Evolutionary conservation across 768 basidiomycete species (phyloP).

Genomic region (Tylopilus plumbeoviolaceoides): DNA sequence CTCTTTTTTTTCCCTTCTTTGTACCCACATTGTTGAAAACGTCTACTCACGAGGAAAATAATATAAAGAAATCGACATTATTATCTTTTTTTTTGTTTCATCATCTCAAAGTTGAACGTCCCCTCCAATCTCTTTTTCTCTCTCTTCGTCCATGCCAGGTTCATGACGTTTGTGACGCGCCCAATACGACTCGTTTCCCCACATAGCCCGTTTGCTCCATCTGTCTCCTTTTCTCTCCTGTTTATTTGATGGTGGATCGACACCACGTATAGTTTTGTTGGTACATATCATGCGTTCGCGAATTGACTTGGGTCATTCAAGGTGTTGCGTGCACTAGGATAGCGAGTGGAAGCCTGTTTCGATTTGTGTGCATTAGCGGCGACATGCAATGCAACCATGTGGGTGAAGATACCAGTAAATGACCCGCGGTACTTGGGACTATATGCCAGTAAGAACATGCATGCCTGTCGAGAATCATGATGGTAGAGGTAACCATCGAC

Average conservation of each 20-base stretch:
- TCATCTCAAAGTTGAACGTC: background rate
- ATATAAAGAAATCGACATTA: background rate
- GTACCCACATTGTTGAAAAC: background rate
- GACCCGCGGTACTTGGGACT: too few relatives aligned
- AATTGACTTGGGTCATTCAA: background rate
- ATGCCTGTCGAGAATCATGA: too few relatives aligned
- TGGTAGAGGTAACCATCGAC: too few relatives aligned
- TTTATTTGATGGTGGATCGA: slow-evolving; percentile 1
- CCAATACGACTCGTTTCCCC: slow-evolving; percentile 6
- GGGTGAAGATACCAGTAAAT: too few relatives aligned
- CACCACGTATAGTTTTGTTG: slow-evolving; percentile 19
- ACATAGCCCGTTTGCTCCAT: slow-evolving; percentile 7
- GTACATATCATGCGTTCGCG: slow-evolving; percentile 12
- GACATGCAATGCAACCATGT: too few relatives aligned
- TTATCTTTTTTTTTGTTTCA: slow-evolving; percentile 1
- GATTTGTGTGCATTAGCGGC: too few relatives aligned
- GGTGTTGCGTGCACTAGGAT: too few relatives aligned
- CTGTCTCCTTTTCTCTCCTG: background rate
- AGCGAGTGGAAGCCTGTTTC: too few relatives aligned
- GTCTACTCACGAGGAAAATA: background rate
- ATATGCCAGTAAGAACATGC: too few relatives aligned
- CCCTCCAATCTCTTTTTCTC: background rate
- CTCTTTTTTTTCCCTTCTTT: background rate
- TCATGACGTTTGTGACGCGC: slow-evolving; percentile 20
- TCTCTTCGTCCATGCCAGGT: slow-evolving; percentile 20